A percentile compares a stretch with the other conserved stretches of the same genome.
Evolutionary conservation across 2,329 filamentous ascomycete genomes (phyloP).

Genomic region (Alternaria dauci): DNA sequence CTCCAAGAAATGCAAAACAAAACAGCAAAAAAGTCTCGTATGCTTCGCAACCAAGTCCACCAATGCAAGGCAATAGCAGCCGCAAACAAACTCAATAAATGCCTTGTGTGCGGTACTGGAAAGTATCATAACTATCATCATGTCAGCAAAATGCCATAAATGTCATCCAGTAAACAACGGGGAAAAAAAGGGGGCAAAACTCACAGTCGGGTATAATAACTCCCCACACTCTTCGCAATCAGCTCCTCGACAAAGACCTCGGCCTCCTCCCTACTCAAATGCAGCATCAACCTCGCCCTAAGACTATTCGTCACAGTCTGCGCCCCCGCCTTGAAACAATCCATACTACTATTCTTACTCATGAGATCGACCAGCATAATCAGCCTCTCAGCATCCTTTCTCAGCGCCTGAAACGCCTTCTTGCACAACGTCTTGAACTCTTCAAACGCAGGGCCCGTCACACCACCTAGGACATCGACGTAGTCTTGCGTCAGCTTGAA

Average conservation of each 20-base stretch:
- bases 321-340: slow-evolving; percentile 78
- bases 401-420: slow-evolving; percentile 81
- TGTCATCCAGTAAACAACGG: too few relatives aligned
- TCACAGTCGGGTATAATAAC: slow-evolving; percentile 86
- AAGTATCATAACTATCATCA: slow-evolving; percentile 77
- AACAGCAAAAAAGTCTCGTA: background rate
- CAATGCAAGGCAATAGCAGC: background rate
- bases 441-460: slow-evolving; percentile 73
- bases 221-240: slow-evolving; percentile 81
- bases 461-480: slow-evolving; percentile 80
- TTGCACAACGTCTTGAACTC: slow-evolving; percentile 83
- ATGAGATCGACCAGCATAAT: slow-evolving; percentile 86
- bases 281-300: slow-evolving; percentile 79
- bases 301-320: slow-evolving; percentile 73
- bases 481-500: slow-evolving; percentile 90
- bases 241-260: slow-evolving; percentile 84
- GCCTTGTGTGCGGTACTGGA: slow-evolving; percentile 87
- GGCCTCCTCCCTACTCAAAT: slow-evolving; percentile 82
- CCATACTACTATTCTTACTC: slow-evolving; percentile 84
- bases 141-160: background rate
- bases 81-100: slow-evolving; percentile 69
- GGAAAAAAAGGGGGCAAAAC: slow-evolving; percentile 40
- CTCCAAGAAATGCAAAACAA: background rate
- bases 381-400: slow-evolving; percentile 80
- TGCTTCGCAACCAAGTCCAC: background rate